These are phyloP conservation scores for Handroanthus guayacan DNA, from an alignment of 257 asterid genomes.

Conservation along the genomic window DNA sequence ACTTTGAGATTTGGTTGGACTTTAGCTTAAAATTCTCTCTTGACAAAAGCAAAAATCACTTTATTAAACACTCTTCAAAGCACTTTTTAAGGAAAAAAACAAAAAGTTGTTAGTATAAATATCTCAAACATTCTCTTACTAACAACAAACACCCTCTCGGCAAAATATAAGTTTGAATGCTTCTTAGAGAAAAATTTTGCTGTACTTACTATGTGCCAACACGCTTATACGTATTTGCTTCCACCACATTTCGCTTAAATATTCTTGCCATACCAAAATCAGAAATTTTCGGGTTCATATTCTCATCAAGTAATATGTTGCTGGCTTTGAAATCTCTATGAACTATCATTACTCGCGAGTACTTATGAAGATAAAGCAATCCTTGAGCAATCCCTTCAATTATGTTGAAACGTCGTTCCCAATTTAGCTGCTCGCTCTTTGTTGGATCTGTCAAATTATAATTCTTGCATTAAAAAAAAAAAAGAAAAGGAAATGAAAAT, in stretches of 20 bases:
- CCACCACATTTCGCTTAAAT: background rate
- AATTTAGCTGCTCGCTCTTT: background rate
- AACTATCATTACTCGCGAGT: background rate
- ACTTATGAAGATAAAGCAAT: background rate
- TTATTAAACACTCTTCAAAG: too few species aligned
- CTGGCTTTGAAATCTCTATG: background rate
- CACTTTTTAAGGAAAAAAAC: too few species aligned
- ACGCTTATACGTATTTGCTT: background rate
- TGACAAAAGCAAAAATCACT: too few species aligned
- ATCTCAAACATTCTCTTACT: too few species aligned
- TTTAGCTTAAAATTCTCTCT: too few species aligned
- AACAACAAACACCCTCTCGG: too few species aligned
- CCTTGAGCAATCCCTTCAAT: background rate
- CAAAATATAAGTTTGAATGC: background rate
- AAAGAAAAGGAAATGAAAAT: too few species aligned
- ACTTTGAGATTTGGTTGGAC: too few species aligned
- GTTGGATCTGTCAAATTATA: background rate
- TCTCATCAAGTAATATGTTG: background rate
- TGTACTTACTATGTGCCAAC: background rate
- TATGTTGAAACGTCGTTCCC: background rate
- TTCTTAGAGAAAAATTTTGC: too few species aligned
- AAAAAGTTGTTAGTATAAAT: too few species aligned
- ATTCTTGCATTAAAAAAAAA: background rate
- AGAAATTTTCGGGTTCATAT: background rate
- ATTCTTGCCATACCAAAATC: slow-evolving; percentile 1